Base-by-base conservation (phyloP, 805 yeast species). In the Metschnikowia reukaufii region DNA sequence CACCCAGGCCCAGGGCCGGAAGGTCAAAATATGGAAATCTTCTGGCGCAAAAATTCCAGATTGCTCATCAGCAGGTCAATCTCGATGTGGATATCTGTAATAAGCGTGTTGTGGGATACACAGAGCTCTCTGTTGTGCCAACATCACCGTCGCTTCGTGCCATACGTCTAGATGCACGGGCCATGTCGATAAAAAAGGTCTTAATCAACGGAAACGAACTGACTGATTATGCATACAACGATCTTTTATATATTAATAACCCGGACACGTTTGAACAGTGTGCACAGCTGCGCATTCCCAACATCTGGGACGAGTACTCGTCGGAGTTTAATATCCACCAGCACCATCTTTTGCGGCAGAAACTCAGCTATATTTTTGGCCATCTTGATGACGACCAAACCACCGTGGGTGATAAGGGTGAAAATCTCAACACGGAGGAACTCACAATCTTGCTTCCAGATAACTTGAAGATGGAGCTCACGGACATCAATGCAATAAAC, bases 121-220 rank as follows among this genome's bases (percentile, higher is more conserved):
- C 97, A 0, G 97, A 91, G 60, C 68, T 94, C 27, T 85, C 94
- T 1, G 72, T 91, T 2, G 74, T 87, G 15, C 97, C 99, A 0
- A 68, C 80, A 13, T 79, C 82, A 42, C 69, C 82, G 17, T 58
- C 72, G 1, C 68, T 92, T 37, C 79, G 78, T 47, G 68, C 70
- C 9, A 70, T 94, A 20, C 78, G 79, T 43, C 70, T 94, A 42
- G 98, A 94, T 63, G 88, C 96, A 49, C 79, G 96, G 44, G 88
- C 88, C 36, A 75, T 86, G 68, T 72, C 70, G 31, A 78, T 94
- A 31, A 74, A 77, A 19, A 78, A 79, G 20, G 85, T 89, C 5
- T 71, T 72, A 30, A 78, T 94, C 36, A 90, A 72, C 50, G 67
- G 67, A 30, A 78, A 81, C 45, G 73, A 82, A 52, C 72, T 77